Evolutionary conservation across 768 basidiomycete species (phyloP).

Genomic region (Clitopilus passeckerianus): DNA sequence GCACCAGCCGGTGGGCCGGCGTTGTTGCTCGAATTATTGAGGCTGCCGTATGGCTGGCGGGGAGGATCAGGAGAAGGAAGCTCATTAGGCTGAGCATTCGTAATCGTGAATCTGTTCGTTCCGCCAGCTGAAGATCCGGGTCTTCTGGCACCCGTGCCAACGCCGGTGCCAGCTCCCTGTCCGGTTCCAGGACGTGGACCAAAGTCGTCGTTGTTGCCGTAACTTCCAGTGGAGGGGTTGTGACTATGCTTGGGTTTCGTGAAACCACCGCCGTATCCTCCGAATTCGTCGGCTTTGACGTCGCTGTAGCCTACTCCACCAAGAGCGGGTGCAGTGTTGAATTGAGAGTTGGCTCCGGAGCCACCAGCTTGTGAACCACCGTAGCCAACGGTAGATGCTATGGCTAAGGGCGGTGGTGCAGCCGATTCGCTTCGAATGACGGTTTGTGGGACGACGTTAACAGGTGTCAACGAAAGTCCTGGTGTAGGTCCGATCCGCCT

Average conservation of each 20-base stretch:
- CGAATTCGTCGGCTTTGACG: constrained; percentile 16
- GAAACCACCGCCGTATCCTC: constrained; percentile 13
- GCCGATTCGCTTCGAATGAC: constrained; percentile 6
- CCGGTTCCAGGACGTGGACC: constrained; percentile 1
- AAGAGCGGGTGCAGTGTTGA: constrained; percentile 3
- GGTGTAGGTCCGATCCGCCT: constrained; percentile 47
- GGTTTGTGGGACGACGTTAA: constrained; percentile 6
- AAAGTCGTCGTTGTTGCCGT: constrained; percentile 6
- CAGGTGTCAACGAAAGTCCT: constrained; percentile 36
- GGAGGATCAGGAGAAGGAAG: neutral
- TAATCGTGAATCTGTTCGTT: constrained; percentile 30
- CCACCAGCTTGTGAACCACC: too few relatives aligned
- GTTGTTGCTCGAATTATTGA: neutral
- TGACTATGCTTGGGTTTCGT: constrained; percentile 11
- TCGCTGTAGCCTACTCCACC: neutral
- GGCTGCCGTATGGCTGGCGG: neutral
- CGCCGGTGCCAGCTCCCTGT: neutral
- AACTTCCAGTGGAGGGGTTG: constrained; percentile 10
- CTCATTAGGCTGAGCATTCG: constrained; percentile 23
- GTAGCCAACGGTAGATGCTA: constrained; percentile 3
- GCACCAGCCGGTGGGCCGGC: neutral
- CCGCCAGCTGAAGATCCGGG: constrained; percentile 8
- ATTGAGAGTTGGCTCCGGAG: neutral
- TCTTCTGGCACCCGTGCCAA: constrained; percentile 12
- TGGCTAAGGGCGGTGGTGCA: constrained; percentile 2